A percentile compares a stretch with the other conserved stretches of the same genome.
Evolutionary conservation across 345 rosid species (phyloP).

Genomic region (Eutrema heterophyllum): DNA sequence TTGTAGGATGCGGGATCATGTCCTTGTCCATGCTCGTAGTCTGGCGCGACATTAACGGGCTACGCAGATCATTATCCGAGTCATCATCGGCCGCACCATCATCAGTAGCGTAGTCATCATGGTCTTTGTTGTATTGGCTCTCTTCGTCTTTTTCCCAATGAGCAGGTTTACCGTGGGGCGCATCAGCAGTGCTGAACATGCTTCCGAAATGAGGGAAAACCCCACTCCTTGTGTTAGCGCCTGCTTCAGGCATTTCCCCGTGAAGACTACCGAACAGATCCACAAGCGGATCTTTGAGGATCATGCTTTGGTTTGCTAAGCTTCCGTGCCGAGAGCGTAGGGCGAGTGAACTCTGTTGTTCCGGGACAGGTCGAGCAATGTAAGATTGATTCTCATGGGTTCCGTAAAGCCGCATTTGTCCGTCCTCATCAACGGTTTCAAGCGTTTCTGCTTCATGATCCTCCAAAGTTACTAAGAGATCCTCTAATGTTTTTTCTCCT

Average conservation of each 20-base stretch:
- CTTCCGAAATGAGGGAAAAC: slow-evolving; percentile 84
- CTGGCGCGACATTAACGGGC: slow-evolving; percentile 91
- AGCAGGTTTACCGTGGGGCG: slow-evolving; percentile 50
- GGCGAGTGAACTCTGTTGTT: slow-evolving; percentile 67
- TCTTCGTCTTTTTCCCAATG: slow-evolving; percentile 70
- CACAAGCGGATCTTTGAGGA: slow-evolving; percentile 90
- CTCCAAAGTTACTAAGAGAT: slow-evolving; percentile 72
- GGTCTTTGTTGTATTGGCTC: slow-evolving; percentile 64
- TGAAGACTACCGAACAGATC: slow-evolving; percentile 85
- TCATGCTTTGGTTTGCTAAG: slow-evolving; percentile 55
- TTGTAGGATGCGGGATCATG: slow-evolving; percentile 49
- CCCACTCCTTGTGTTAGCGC: slow-evolving; percentile 74
- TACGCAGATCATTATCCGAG: slow-evolving; percentile 75
- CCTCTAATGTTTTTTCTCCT: slow-evolving; percentile 86
- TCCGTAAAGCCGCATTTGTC: slow-evolving; percentile 65
- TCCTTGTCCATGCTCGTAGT: slow-evolving; percentile 81
- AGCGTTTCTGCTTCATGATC: slow-evolving; percentile 54
- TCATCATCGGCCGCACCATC: slow-evolving; percentile 45
- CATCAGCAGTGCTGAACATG: slow-evolving; percentile 72
- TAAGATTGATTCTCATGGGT: slow-evolving; percentile 82
- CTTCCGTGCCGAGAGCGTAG: slow-evolving; percentile 84
- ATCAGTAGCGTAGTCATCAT: slow-evolving; percentile 56
- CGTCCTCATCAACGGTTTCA: slow-evolving; percentile 55
- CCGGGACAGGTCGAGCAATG: slow-evolving; percentile 82
- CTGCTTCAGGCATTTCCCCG: slow-evolving; percentile 79